Conservation (phyloP, 2,329 filamentous ascomycete genomes). For the Elsinoe arachidis region DNA sequence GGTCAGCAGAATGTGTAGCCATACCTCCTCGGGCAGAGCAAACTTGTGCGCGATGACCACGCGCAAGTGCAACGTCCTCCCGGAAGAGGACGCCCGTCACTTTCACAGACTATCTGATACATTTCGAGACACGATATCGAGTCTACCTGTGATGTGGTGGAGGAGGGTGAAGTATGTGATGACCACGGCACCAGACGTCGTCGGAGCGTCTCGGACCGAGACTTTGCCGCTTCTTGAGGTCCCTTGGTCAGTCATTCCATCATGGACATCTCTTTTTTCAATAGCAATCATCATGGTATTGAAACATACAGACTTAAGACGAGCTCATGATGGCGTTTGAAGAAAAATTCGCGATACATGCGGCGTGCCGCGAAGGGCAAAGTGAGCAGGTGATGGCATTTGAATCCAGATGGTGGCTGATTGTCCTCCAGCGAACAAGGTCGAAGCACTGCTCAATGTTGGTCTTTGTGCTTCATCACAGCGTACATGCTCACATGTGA, state of each 20-base stretch:
- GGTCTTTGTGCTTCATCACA: constrained; percentile 16
- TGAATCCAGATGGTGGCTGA: constrained; percentile 15
- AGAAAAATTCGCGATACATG: constrained; percentile 74
- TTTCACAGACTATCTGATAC: no score
- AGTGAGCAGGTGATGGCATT: constrained; percentile 44
- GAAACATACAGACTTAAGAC: background rate
- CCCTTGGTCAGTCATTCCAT: background rate
- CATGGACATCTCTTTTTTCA: background rate
- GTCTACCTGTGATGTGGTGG: no score
- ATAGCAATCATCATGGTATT: background rate
- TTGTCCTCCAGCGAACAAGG: constrained; percentile 48
- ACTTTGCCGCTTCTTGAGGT: background rate
- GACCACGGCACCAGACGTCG: background rate
- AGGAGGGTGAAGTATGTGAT: no score
- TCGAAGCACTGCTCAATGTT: constrained; percentile 67
- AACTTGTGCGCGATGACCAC: no score
- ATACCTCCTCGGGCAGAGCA: no score
- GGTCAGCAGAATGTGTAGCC: no score
- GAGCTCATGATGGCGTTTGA: constrained; percentile 20
- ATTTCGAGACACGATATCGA: no score
- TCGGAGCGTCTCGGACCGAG: background rate
- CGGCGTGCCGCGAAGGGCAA: constrained; percentile 75
- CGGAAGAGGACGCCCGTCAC: no score
- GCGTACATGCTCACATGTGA: constrained; percentile 21
- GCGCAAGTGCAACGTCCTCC: no score